Conservation (phyloP, 2,329 filamentous ascomycete genomes). For the Pyrenochaeta sp. region DNA sequence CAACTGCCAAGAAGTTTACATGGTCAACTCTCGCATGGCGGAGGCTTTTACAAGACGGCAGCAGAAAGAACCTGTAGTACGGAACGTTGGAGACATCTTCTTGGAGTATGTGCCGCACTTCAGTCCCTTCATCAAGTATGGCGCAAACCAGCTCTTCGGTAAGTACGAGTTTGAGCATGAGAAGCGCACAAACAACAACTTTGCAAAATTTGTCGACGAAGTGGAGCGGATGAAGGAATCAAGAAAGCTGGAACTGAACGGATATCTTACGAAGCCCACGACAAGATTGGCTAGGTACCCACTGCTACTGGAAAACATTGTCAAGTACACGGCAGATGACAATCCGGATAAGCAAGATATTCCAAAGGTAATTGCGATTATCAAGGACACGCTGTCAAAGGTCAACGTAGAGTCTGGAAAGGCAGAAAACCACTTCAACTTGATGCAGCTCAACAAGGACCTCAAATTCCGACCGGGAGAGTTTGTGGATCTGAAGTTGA, state of each 20-base stretch:
- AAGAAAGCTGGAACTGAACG: constrained; percentile 94
- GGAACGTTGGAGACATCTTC: constrained; percentile 93
- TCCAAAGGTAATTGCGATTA: constrained; percentile 84
- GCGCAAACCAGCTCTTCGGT: constrained; percentile 92
- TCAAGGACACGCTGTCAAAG: constrained; percentile 83
- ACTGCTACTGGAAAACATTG: constrained; percentile 85
- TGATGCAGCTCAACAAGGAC: constrained; percentile 89
- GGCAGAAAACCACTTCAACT: constrained; percentile 96
- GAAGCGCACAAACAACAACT: constrained; percentile 82
- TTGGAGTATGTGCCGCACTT: constrained; percentile 91
- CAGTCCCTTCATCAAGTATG: constrained; percentile 95
- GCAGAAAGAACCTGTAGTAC: constrained; percentile 87
- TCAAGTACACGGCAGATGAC: constrained; percentile 89
- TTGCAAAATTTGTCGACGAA: constrained; percentile 93
- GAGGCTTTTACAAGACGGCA: constrained; percentile 89
- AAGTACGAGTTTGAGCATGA: constrained; percentile 99
- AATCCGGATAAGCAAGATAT: constrained; percentile 92
- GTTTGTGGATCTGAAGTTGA: constrained; percentile 91
- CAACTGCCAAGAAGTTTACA: constrained; percentile 94
- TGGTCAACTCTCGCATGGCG: constrained; percentile 87
- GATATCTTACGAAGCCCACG: constrained; percentile 96
- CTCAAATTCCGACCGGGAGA: constrained; percentile 91
- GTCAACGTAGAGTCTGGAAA: constrained; percentile 97
- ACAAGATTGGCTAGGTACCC: constrained; percentile 95
- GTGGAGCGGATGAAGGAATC: constrained; percentile 96